Conservation (phyloP, 768 basidiomycete species). For the Baorangia bicolor region DNA sequence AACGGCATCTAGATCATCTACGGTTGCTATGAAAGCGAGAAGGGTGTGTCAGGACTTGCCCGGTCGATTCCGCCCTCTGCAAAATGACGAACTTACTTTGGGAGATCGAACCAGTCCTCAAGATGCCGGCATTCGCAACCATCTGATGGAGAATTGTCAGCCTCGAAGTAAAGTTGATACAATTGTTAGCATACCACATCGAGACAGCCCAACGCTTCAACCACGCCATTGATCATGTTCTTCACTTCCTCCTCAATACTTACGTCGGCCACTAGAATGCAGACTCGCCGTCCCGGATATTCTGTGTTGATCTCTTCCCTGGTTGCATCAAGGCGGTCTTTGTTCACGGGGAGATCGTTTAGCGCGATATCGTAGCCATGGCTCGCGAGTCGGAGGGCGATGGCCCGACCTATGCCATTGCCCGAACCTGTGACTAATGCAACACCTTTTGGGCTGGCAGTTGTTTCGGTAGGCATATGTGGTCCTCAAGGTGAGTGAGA, state of each 20-base stretch:
- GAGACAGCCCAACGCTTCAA: conserved; percentile 28
- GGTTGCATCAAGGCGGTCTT: conserved; percentile 12
- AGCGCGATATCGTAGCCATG: conserved; percentile 38
- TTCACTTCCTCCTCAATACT: conserved; percentile 32
- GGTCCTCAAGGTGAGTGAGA: background rate
- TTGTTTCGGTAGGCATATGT: conserved; percentile 7
- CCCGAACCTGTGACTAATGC: conserved; percentile 34
- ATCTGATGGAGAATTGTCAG: conserved; percentile 13
- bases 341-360: conserved; percentile 32
- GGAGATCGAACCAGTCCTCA: conserved; percentile 7
- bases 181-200: conserved; percentile 32
- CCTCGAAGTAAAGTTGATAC: background rate
- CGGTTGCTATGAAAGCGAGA: conserved; percentile 23
- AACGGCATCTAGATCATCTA: conserved; percentile 34
- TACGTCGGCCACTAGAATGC: conserved; percentile 24
- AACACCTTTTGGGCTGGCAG: conserved; percentile 24
- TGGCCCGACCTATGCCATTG: conserved; percentile 34
- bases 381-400: conserved; percentile 36
- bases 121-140: conserved; percentile 20
- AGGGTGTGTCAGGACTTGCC: background rate
- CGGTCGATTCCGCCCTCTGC: background rate
- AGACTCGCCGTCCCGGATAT: conserved; percentile 9
- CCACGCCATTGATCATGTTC: conserved; percentile 27
- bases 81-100: conserved; percentile 3
- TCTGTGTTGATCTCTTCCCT: conserved; percentile 14